Evolutionary conservation across 2,329 filamentous ascomycete species (phyloP).

Genomic region (Ceratocystis harringtonii): DNA sequence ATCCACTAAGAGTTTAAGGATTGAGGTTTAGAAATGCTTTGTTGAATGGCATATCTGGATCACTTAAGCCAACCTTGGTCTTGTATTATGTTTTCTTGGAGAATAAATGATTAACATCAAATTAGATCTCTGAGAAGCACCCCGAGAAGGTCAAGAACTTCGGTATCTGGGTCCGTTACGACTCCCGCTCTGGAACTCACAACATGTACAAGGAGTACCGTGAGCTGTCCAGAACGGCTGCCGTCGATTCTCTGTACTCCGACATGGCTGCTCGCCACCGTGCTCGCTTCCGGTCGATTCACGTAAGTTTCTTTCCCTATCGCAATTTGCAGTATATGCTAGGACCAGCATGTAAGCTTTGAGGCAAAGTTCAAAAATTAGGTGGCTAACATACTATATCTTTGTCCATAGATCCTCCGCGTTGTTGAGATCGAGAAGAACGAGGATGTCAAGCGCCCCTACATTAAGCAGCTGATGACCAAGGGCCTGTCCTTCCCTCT

Average conservation of each 20-base stretch:
- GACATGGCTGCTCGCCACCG: slow-evolving; percentile 98
- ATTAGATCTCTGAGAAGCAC: slow-evolving; percentile 93
- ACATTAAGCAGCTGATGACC: slow-evolving; percentile 95
- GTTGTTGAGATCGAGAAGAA: slow-evolving; percentile 93
- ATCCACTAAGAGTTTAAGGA: neutral
- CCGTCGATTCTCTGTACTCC: slow-evolving; percentile 94
- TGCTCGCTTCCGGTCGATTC: slow-evolving; percentile 92
- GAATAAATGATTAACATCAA: neutral
- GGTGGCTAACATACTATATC: neutral
- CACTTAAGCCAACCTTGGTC: neutral
- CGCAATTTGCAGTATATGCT: neutral
- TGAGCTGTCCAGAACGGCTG: slow-evolving; percentile 91
- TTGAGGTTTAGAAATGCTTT: neutral
- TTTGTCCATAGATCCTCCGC: slow-evolving; percentile 64
- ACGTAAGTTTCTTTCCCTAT: slow-evolving; percentile 49
- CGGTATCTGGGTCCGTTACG: slow-evolving; percentile 99
- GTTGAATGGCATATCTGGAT: neutral
- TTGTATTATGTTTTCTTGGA: neutral
- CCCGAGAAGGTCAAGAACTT: slow-evolving; percentile 99
- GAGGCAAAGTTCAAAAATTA: neutral
- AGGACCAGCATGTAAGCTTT: neutral
- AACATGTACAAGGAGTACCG: slow-evolving; percentile 99
- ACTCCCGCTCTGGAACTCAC: slow-evolving; percentile 98
- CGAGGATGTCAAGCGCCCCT: slow-evolving; percentile 90
- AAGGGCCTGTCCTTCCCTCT: slow-evolving; percentile 98